A percentile compares a stretch with the other conserved stretches of the same genome.
Conservation (phyloP, 768 basidiomycete species). For the Pleurotus sapidus region DNA sequence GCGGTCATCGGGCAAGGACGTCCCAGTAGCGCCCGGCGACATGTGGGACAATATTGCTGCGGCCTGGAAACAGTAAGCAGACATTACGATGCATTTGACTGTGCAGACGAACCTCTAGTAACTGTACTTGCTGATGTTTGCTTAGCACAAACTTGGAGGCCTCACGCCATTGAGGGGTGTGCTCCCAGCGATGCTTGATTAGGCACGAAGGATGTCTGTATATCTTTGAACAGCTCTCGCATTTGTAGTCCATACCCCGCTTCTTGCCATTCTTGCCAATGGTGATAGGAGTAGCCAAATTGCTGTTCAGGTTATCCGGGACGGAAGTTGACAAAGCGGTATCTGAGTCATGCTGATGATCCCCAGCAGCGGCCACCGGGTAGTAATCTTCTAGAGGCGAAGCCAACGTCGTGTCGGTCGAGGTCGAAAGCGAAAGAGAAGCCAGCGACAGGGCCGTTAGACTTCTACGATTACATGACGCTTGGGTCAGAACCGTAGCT, state of each 20-base stretch:
- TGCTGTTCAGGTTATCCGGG: conserved; percentile 11
- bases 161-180: conserved; percentile 94
- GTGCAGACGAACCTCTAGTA: conserved; percentile 73
- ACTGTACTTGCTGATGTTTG: conserved; percentile 96
- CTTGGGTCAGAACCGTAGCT: too few relatives aligned
- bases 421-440: conserved; percentile 37
- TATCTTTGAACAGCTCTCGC: conserved; percentile 95
- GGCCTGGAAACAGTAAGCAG: conserved; percentile 45
- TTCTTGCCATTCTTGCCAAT: conserved; percentile 57
- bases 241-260: conserved; percentile 83
- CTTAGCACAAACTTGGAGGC: conserved; percentile 85
- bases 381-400: conserved; percentile 28
- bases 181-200: conserved; percentile 98
- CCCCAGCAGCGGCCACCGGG: conserved; percentile 23
- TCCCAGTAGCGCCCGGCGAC: conserved; percentile 57
- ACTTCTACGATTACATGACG: too few relatives aligned
- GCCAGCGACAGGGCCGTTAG: conserved; percentile 33
- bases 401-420: conserved; percentile 11
- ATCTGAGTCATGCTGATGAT: conserved; percentile 2
- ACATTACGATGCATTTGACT: background rate
- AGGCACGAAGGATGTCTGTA: conserved; percentile 93
- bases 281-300: conserved; percentile 14
- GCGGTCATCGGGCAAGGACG: conserved; percentile 89
- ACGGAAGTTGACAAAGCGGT: background rate
- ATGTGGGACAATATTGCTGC: conserved; percentile 94